These are phyloP conservation scores for Microcos paniculata DNA, from an alignment of 345 rosid genomes.

Conservation along the genomic window DNA sequence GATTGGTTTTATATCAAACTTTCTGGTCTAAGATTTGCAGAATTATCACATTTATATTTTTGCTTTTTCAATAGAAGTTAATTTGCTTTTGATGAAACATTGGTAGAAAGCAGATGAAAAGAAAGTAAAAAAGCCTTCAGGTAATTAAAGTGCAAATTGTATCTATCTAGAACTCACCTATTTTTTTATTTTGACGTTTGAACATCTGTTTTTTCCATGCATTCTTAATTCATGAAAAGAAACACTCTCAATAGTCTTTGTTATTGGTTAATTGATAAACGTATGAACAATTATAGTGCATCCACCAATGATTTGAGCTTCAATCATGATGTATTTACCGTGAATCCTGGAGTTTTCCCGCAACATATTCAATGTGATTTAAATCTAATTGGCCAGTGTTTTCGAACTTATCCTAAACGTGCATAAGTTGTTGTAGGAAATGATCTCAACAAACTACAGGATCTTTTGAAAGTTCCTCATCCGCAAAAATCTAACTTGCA, in stretches of 20 bases:
- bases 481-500: constrained; percentile 64
- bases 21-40: too few species aligned
- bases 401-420: constrained; percentile 90
- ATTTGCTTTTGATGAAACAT: too few species aligned
- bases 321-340: constrained; percentile 92
- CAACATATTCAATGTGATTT: constrained; percentile 72
- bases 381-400: constrained; percentile 72
- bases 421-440: constrained; percentile 83
- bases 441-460: constrained; percentile 80
- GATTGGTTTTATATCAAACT: too few species aligned
- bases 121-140: too few species aligned
- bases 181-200: not conserved
- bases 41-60: too few species aligned
- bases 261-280: constrained; percentile 4
- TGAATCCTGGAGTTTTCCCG: constrained; percentile 85
- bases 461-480: constrained; percentile 63
- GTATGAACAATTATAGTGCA: constrained; percentile 42
- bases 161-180: not conserved
- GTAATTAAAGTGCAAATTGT: too few species aligned
- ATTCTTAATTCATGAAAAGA: not conserved
- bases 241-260: not conserved
- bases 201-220: not conserved
- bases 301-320: constrained; percentile 49
- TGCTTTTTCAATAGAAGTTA: too few species aligned
- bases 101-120: too few species aligned